Evolutionary conservation across 1,284 basidiomycete species (phyloP), one percentile per base, ranked within the genome.

Genomic region (Cryptococcus floricola): DNA sequence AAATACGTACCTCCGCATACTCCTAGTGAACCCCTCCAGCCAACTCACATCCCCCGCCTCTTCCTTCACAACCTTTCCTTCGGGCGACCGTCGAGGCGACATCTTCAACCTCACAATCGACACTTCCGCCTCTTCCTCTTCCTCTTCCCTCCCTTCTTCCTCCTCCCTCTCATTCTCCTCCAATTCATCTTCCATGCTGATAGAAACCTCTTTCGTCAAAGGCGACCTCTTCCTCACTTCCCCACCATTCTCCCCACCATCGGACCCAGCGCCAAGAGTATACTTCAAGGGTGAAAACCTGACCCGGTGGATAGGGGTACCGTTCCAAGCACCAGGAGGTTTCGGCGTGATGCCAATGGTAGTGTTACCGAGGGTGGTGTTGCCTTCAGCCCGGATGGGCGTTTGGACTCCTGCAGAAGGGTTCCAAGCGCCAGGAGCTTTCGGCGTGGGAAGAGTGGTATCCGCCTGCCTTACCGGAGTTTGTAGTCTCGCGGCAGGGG

Each of bases 21-120:
- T 31, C 19, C 14, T 14, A 19, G 27, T 55, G 34, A 48, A 44
- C 52, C 53, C 39, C 27, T 19, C 47, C 43, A 37, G 48, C 45
- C 57, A 56, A 31, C 56, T 59, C 42, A 49, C 53, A 41, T 60
- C 54, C 37, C 34, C 52, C 12, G 37, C 44, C 9, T 48, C 13
- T n/a, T 50, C 42, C 25, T 47, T 52, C 9, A 42, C n/a, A 18
- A 42, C 39, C 34, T 12, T 43, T 25, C 23, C 39, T 27, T 4
- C 48, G 7, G 39, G 31, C 23, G 18, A 44, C 34, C 48, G 39
- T 19, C 50, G 38, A 8, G 61, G 64, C 2, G 62, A 68, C 16
- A 65, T 16, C 38, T 54, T 63, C 27, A 72, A 42, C 2, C 65
- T 61, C 57, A 69, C 63, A 2, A 68, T 53, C 12, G 62, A 63